These are phyloP conservation scores for Thozetella sp. DNA, from an alignment of 495 filamentous ascomycete species.

Conservation along the genomic window DNA sequence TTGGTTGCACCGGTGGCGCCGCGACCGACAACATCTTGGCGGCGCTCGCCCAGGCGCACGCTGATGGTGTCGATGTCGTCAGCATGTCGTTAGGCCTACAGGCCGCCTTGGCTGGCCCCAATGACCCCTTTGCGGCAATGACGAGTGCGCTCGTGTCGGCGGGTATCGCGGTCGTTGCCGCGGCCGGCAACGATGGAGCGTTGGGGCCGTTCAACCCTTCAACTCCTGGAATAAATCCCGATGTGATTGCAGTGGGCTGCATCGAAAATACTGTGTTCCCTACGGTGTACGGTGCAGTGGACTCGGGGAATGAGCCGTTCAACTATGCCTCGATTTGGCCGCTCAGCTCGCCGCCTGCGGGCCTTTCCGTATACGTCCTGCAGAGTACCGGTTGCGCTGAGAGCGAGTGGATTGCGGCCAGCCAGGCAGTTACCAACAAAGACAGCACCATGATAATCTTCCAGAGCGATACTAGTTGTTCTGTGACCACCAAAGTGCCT, in stretches of 20 bases:
- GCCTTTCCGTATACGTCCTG: neutral
- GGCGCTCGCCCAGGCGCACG: conserved; percentile 38
- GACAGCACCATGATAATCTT: neutral
- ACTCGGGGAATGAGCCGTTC: conserved; percentile 14
- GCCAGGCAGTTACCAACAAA: neutral
- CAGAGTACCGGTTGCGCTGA: neutral
- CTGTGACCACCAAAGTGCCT: neutral
- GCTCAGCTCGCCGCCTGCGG: neutral
- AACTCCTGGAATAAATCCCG: conserved; percentile 4
- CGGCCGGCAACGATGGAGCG: conserved; percentile 18
- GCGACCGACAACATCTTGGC: conserved; percentile 34
- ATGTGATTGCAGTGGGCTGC: conserved; percentile 12
- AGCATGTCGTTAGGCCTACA: conserved; percentile 28
- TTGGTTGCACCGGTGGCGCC: conserved; percentile 27
- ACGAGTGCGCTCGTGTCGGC: conserved; percentile 10
- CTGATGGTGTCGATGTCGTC: conserved; percentile 46
- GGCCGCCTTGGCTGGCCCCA: conserved; percentile 7
- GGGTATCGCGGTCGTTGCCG: conserved; percentile 25
- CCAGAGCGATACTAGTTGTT: neutral
- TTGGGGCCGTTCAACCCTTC: neutral
- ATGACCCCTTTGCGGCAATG: conserved; percentile 17
- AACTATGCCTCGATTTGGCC: conserved; percentile 25
- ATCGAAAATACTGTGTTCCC: conserved; percentile 4
- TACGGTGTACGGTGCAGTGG: conserved; percentile 16
- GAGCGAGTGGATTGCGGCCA: neutral